phyloP scores from a whole-genome alignment of 805 yeast species.

The Tetrapisispora iriomotensis region DNA sequence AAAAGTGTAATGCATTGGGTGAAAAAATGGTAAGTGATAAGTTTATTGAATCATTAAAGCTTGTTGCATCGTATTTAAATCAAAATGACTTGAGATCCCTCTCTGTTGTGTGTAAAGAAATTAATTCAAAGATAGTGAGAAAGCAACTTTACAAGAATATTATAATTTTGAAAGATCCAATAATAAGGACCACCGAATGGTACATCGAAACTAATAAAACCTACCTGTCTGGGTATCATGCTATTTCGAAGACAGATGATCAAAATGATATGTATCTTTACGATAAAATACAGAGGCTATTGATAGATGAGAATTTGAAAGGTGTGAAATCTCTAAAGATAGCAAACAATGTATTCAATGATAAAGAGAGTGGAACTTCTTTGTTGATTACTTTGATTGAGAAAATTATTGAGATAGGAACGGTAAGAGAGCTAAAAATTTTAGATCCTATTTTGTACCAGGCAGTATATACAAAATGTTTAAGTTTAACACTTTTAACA shows the following conservation, averaged over 20 bases:
- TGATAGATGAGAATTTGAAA: constrained; percentile 22
- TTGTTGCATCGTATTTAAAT: constrained; percentile 7
- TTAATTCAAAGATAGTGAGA: constrained; percentile 25
- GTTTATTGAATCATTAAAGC: background rate
- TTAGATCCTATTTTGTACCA: constrained; percentile 12
- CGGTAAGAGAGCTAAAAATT: constrained; percentile 17
- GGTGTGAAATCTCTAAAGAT: constrained; percentile 30
- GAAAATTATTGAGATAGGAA: constrained; percentile 12
- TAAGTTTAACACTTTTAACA: constrained; percentile 8
- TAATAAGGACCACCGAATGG: constrained; percentile 22
- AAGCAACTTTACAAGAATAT: constrained; percentile 32
- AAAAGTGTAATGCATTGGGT: no score
- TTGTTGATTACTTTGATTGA: constrained; percentile 14
- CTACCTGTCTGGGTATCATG: constrained; percentile 31
- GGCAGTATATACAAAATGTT: constrained; percentile 7
- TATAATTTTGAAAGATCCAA: constrained; percentile 30
- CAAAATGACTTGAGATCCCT: constrained; percentile 33
- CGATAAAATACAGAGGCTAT: constrained; percentile 34
- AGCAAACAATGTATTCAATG: constrained; percentile 24
- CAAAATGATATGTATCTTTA: constrained; percentile 31
- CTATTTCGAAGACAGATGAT: constrained; percentile 27
- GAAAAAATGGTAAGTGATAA: background rate
- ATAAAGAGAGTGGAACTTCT: constrained; percentile 12
- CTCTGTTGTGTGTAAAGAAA: constrained; percentile 24
- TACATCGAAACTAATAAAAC: constrained; percentile 32